Evolutionary conservation across 2,329 filamentous ascomycete genomes (phyloP), one percentile per base, ranked within the genome.

Genomic region (Boeremia exigua): DNA sequence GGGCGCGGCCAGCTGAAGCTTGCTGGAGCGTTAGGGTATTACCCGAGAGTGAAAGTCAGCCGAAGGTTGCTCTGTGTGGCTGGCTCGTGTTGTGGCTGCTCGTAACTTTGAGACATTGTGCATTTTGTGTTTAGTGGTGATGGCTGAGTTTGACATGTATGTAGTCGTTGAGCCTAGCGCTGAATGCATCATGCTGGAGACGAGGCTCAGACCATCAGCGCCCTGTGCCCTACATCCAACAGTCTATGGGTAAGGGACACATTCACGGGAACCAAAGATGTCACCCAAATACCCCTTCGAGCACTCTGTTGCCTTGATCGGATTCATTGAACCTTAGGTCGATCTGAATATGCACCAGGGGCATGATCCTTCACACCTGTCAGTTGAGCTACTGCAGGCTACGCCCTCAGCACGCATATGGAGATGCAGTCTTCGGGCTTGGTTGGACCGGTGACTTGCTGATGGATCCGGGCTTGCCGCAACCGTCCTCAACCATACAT

Each of bases 361-460:
- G 30, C 36, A 29, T 50, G 30, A 48, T 51, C 47, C 53, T 51
- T 47, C 47, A 54, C 45, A 28, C 55, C 48, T 53, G 60, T 56
- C 58, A 47, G 43, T 33, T 36, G 56, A 47, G 47, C 64, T 67
- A 67, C 62, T 66, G 64, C 64, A 66, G 55, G 56, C 58, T 64
- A 57, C 47, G 56, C 45, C 40, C 54, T 62, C 62, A 59, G 59
- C 59, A 62, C 52, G 56, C 60, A 57, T 46, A 48, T 47, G 48
- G 58, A 48, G 36, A 54, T 62, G 63, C 65, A 66, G 50, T 48
- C 36, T 54, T 59, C 56, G 55, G 56, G 55, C 56, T 60, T 61
- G 44, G 60, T 62, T 56, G 49, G 45, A 52, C 57, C 30, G 55
- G 45, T 63, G 59, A 66, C 65, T 63, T 59, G 60, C 58, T 60